Base-by-base conservation (phyloP, 1,139 yeast species). In the Kodamaea sp. region DNA sequence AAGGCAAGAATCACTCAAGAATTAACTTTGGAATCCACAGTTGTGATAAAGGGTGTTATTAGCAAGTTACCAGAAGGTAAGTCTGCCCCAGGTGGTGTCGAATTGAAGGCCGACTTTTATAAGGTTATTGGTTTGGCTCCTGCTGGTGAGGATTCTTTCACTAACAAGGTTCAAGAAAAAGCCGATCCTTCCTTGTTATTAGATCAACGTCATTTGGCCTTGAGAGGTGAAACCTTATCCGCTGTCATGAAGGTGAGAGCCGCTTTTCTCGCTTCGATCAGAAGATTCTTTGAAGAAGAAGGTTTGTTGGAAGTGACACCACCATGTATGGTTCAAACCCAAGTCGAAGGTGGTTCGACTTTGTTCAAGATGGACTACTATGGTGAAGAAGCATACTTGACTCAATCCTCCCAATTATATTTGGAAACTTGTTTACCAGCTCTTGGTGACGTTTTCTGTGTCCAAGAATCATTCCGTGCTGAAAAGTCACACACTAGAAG, bases 261-360 rank as follows among this genome's bases (percentile, higher is more conserved):
- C 32, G 70, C 81, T 29, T 74, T 89, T 43, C 70, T 92, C 56
- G 70, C 70, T 38, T 71, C 94, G 27, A 69, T 94, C 54, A 81
- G 99, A 70, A 75, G 79, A 51, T 84, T 85, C 44, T 90, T 76
- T 59, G 71, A 64, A 27, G 94, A 88, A 55, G 90, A 85, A 67
- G 78, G 80, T 31, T 60, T 89, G 42, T 70, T 80, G 34, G 99
- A 94, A 73, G 97, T 94, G 44, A 92, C 97, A 29, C 97, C 98
- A 36, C 99, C 99, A 57, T 90, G 97, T 69, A 90, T 94, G 97
- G 99, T 94, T 43, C 98, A 94, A 70, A 90, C 97, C 33, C 97
- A 92, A 72, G 99, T 94, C 44, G 99, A 94, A 72, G 98, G 99
- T 63, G 99, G 99, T 39, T 85, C 97, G 27, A 94, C 98, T 11